Evolutionary conservation across 176 grass and related monocot genomes (phyloP).

Genomic region (Miscanthus lutarioriparius): DNA sequence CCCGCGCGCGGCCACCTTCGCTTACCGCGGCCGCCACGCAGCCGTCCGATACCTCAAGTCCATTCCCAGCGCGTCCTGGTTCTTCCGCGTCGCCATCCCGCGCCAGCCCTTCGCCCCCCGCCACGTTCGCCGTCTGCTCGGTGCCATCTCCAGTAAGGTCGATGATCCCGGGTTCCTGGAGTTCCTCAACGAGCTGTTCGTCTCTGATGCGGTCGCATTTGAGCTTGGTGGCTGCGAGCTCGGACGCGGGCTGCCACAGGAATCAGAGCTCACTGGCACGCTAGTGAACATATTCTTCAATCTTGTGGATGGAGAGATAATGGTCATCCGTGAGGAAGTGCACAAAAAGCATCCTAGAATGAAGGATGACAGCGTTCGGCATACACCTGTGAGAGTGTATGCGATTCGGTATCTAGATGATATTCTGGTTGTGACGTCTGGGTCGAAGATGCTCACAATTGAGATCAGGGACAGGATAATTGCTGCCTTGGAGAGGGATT

Average conservation of each 20-base stretch:
- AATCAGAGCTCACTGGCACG: slow-evolving; percentile 51
- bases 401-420: slow-evolving; percentile 72
- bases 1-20: slow-evolving; percentile 67
- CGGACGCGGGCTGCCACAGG: slow-evolving; percentile 69
- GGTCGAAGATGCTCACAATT: slow-evolving; percentile 75
- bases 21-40: slow-evolving; percentile 74
- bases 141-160: slow-evolving; percentile 52
- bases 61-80: slow-evolving; percentile 62
- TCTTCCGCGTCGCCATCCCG: slow-evolving; percentile 62
- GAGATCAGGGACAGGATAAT: slow-evolving; percentile 70
- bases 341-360: slow-evolving; percentile 83
- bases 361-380: slow-evolving; percentile 45
- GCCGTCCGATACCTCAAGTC: slow-evolving; percentile 65
- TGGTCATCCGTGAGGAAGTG: slow-evolving; percentile 69
- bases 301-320: slow-evolving; percentile 63
- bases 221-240: slow-evolving; percentile 72
- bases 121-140: slow-evolving; percentile 59
- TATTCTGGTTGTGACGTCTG: slow-evolving; percentile 73
- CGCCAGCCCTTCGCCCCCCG: slow-evolving; percentile 51
- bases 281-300: slow-evolving; percentile 86
- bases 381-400: slow-evolving; percentile 78
- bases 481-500: slow-evolving; percentile 53
- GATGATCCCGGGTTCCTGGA: slow-evolving; percentile 53
- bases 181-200: slow-evolving; percentile 58
- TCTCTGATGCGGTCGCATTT: slow-evolving; percentile 46